Evolutionary conservation across 2,329 filamentous ascomycete genomes (phyloP).

Genomic region (Beauveria bassiana): DNA sequence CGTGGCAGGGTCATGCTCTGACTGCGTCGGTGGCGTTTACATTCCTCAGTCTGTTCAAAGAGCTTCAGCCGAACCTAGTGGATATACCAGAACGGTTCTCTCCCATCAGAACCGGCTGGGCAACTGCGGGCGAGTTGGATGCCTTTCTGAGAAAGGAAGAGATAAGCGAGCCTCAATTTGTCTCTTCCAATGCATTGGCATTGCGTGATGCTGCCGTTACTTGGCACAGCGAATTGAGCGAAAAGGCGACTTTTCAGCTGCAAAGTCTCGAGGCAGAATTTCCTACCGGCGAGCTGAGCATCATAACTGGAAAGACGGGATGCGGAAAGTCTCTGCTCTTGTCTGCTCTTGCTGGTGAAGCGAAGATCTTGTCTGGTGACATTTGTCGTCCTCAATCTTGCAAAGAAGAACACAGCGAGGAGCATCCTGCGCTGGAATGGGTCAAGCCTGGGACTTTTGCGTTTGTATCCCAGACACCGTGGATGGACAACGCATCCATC

Average conservation of each 20-base stretch:
- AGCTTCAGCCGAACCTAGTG: conserved; percentile 3
- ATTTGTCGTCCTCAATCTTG: conserved; percentile 1
- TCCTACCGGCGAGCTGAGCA: conserved; percentile 6
- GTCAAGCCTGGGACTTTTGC: background rate
- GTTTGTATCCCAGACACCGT: conserved; percentile 56
- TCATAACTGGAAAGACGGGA: conserved; percentile 12
- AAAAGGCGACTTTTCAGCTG: background rate
- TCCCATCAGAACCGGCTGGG: conserved; percentile 6
- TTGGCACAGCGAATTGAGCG: background rate
- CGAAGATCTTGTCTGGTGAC: conserved; percentile 2
- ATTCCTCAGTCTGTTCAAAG: conserved; percentile 9
- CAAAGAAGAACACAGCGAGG: background rate
- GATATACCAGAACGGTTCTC: conserved; percentile 2
- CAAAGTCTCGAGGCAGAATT: conserved; percentile 6
- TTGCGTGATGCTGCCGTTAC: background rate
- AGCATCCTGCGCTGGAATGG: background rate
- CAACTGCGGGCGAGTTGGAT: conserved; percentile 8
- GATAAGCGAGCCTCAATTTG: background rate
- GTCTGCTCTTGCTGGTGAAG: conserved; percentile 10
- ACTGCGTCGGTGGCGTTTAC: conserved; percentile 12
- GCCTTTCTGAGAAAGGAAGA: conserved; percentile 4
- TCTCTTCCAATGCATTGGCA: background rate
- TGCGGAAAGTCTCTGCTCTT: conserved; percentile 12
- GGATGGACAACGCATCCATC: conserved; percentile 70
- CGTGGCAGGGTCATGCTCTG: background rate